Evolutionary conservation across 257 asterid genomes (phyloP).

Genomic region (Apocynum venetum): DNA sequence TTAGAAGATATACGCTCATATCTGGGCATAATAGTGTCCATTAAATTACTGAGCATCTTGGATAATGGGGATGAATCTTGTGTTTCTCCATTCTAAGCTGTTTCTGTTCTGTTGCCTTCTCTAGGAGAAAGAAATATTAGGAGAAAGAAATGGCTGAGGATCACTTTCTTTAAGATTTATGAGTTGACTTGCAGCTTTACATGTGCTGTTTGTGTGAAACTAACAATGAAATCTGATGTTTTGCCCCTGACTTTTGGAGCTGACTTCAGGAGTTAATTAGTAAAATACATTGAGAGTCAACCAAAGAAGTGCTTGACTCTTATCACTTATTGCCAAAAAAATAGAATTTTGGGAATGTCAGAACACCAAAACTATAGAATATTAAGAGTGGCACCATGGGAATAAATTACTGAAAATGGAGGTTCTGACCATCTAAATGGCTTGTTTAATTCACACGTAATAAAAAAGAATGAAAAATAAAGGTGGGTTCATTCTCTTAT

Average conservation of each 20-base stretch:
- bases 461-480: background rate
- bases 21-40: background rate
- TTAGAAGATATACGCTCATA: background rate
- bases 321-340: background rate
- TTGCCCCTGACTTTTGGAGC: background rate
- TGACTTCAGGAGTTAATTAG: constrained; percentile 1
- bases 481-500: background rate
- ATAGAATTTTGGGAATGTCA: background rate
- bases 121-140: background rate
- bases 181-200: background rate
- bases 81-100: background rate
- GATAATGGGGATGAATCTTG: background rate
- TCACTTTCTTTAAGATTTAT: background rate
- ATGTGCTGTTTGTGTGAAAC: background rate
- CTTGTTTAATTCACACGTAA: background rate
- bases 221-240: background rate
- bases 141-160: background rate
- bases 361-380: background rate
- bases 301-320: background rate
- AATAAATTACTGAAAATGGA: background rate
- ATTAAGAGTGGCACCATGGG: background rate
- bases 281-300: background rate
- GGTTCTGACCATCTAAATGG: background rate
- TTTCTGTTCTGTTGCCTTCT: background rate
- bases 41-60: background rate